These are phyloP conservation scores for Metschnikowia colocasiae DNA, from an alignment of 805 yeast genomes.

Conservation along the genomic window DNA sequence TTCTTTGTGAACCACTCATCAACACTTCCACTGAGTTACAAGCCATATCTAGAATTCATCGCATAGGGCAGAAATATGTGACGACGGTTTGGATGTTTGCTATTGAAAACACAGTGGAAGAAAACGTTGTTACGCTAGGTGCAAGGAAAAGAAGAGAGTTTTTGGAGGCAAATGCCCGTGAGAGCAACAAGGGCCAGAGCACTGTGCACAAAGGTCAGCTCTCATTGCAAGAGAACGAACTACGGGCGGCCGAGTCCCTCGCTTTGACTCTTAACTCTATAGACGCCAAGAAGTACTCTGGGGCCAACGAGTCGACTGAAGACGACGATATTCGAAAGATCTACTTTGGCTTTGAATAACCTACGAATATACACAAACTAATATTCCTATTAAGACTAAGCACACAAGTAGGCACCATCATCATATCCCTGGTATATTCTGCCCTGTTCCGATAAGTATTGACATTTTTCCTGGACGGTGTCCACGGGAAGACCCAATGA, in stretches of 20 bases:
- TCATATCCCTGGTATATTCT: conserved; percentile 66
- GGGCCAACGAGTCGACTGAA: conserved; percentile 11
- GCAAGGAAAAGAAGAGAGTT: conserved; percentile 56
- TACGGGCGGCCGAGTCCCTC: conserved; percentile 18
- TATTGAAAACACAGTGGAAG: conserved; percentile 82
- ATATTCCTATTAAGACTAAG: conserved; percentile 4
- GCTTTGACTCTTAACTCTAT: conserved; percentile 15
- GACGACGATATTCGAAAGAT: conserved; percentile 15
- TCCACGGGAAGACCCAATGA: conserved; percentile 48
- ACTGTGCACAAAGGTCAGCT: not conserved
- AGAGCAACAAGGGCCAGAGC: not conserved
- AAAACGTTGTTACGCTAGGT: conserved; percentile 69
- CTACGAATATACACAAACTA: not conserved
- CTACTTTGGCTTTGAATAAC: conserved; percentile 13
- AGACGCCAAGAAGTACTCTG: conserved; percentile 5
- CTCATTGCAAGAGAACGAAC: conserved; percentile 12
- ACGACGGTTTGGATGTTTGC: conserved; percentile 94
- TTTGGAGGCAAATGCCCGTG: conserved; percentile 20
- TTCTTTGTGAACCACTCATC: conserved; percentile 87
- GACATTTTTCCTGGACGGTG: conserved; percentile 48
- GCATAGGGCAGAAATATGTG: conserved; percentile 80
- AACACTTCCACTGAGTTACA: conserved; percentile 85
- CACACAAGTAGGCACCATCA: conserved; percentile 51
- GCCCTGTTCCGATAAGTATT: conserved; percentile 61
- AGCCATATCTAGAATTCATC: conserved; percentile 86